Evolutionary conservation across 1,284 basidiomycete species (phyloP).

Genomic region (Ceratorhiza oryzae-sativae): DNA sequence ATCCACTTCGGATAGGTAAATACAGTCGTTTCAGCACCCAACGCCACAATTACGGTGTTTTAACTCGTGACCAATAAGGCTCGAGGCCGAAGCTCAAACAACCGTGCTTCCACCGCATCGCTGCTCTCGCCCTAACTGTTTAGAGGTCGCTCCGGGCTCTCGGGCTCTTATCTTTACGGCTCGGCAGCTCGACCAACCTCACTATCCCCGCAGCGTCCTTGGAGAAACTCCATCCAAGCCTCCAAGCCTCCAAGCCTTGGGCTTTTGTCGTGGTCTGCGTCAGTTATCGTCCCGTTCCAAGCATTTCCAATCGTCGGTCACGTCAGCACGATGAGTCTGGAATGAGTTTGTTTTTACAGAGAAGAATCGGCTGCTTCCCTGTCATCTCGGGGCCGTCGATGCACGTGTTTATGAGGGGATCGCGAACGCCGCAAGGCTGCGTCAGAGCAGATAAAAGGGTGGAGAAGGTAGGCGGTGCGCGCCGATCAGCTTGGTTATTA

Average conservation of each 20-base stretch:
- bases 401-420: slow-evolving; percentile 23
- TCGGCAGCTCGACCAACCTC: background rate
- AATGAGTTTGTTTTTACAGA: slow-evolving; percentile 14
- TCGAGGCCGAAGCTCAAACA: slow-evolving; percentile 3
- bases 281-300: background rate
- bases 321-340: slow-evolving; percentile 6
- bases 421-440: slow-evolving; percentile 27
- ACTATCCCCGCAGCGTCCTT: background rate
- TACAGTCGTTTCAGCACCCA: background rate
- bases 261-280: background rate
- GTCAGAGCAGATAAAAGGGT: slow-evolving; percentile 7
- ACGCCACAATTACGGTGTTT: background rate
- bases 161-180: background rate
- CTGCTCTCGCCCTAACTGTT: background rate
- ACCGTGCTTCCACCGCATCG: background rate
- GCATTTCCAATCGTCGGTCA: slow-evolving; percentile 2
- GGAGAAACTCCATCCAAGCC: no score
- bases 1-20: no score
- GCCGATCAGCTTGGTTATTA: background rate
- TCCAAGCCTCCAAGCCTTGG: background rate
- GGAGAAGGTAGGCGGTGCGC: background rate
- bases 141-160: background rate
- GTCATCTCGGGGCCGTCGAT: slow-evolving; percentile 25
- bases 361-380: slow-evolving; percentile 23
- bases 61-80: background rate